These are phyloP conservation scores for Cyberlindnera meyerae DNA, from an alignment of 805 yeast genomes.

Conservation along the genomic window DNA sequence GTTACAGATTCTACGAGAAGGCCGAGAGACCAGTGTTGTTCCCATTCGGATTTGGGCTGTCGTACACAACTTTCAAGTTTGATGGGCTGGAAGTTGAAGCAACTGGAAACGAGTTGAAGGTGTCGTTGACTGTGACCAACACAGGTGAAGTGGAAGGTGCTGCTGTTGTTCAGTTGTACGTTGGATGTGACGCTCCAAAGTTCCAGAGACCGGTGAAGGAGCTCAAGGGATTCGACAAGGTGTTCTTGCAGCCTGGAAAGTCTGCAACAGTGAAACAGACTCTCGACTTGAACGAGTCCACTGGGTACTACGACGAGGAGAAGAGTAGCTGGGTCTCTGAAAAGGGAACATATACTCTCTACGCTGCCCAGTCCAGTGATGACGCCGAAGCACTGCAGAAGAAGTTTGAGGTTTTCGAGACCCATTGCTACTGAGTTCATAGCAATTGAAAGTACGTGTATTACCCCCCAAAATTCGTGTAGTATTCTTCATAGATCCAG, in stretches of 20 bases:
- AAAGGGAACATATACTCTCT: conserved; percentile 43
- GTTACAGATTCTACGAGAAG: conserved; percentile 53
- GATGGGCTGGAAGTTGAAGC: conserved; percentile 31
- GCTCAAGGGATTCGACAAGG: conserved; percentile 53
- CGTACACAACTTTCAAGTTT: conserved; percentile 48
- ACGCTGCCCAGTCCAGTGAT: conserved; percentile 38
- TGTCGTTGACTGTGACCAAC: conserved; percentile 38
- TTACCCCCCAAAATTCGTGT: no score
- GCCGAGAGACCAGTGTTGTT: conserved; percentile 40
- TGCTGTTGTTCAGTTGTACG: conserved; percentile 52
- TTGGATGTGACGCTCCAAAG: conserved; percentile 31
- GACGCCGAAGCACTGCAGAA: conserved; percentile 17
- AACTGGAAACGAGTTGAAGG: conserved; percentile 21
- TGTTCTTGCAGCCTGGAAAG: conserved; percentile 40
- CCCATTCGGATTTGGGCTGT: conserved; percentile 62
- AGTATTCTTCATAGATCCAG: not conserved
- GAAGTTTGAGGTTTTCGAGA: conserved; percentile 10
- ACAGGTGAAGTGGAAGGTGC: conserved; percentile 44
- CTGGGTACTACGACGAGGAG: conserved; percentile 49
- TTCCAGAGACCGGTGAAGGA: conserved; percentile 51
- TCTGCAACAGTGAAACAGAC: conserved; percentile 30
- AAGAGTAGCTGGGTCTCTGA: conserved; percentile 46
- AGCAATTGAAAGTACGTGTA: no score
- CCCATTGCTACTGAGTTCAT: not conserved
- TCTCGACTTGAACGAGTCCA: conserved; percentile 40